A percentile compares a stretch with the other conserved stretches of the same genome.
These are phyloP conservation scores for Casuarina glauca DNA, from an alignment of 306 rosid genomes.

Conservation along the genomic window DNA sequence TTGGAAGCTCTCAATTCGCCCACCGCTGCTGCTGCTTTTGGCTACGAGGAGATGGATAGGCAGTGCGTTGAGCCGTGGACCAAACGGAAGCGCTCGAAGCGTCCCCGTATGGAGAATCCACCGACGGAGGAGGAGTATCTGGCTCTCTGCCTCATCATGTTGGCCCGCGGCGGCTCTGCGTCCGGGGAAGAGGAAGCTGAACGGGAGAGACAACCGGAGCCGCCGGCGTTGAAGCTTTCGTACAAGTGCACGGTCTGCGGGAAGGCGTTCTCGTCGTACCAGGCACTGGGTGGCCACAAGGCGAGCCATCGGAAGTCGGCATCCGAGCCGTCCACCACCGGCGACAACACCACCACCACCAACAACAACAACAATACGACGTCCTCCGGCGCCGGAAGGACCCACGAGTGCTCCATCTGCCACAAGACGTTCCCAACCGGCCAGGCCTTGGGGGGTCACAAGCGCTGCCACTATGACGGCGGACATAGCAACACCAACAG, in stretches of 20 bases:
- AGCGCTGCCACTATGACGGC: conserved; percentile 93
- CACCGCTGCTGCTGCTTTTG: conserved; percentile 34
- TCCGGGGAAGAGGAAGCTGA: neutral
- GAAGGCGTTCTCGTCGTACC: conserved; percentile 78
- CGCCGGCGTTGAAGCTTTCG: conserved; percentile 35
- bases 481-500: conserved; percentile 39
- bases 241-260: conserved; percentile 66
- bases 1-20: conserved; percentile 79
- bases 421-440: conserved; percentile 84
- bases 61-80: conserved; percentile 60
- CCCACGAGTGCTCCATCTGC: conserved; percentile 84
- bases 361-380: conserved; percentile 3
- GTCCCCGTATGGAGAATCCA: conserved; percentile 45
- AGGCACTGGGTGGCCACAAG: conserved; percentile 94
- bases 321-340: conserved; percentile 11
- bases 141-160: conserved; percentile 97
- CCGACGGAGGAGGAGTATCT: conserved; percentile 79
- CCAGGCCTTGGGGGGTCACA: conserved; percentile 95
- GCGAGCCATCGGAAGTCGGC: conserved; percentile 83
- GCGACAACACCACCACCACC: conserved; percentile 21
- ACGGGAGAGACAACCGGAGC: neutral
- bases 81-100: conserved; percentile 70
- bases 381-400: conserved; percentile 23
- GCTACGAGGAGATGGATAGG: conserved; percentile 20
- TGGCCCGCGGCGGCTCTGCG: conserved; percentile 55